A percentile compares a stretch with the other conserved stretches of the same genome.
Conservation (phyloP, 176 grass and related monocot genomes). For the Musa troglodytarum region DNA sequence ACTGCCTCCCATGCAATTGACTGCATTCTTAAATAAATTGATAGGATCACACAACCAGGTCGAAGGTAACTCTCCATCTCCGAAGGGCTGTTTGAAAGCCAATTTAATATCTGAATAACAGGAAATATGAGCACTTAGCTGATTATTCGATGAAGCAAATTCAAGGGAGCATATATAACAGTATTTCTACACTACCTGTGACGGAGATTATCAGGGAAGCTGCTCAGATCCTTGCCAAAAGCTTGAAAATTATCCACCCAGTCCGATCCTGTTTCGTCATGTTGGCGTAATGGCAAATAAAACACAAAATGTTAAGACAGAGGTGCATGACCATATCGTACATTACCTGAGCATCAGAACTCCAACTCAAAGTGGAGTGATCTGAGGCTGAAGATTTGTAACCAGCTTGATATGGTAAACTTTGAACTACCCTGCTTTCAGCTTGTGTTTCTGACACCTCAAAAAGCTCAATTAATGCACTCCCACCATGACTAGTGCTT, state of each 20-base stretch:
- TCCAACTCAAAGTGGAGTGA: constrained; percentile 82
- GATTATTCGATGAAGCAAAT: constrained; percentile 5
- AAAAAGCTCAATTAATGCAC: constrained; percentile 47
- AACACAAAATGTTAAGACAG: neutral
- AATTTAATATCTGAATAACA: constrained; percentile 67
- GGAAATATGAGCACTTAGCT: neutral
- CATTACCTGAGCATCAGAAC: constrained; percentile 56
- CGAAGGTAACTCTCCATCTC: constrained; percentile 97
- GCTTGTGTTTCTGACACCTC: constrained; percentile 46
- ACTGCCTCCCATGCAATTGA: constrained; percentile 81
- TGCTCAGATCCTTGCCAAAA: constrained; percentile 85
- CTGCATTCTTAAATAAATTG: constrained; percentile 83
- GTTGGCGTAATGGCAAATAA: neutral
- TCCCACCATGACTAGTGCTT: constrained; percentile 57
- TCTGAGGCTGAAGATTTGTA: constrained; percentile 85
- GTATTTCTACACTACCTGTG: constrained; percentile 35
- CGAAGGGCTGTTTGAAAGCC: constrained; percentile 82
- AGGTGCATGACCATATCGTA: neutral
- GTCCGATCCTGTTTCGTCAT: constrained; percentile 61
- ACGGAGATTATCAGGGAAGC: constrained; percentile 61
- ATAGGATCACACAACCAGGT: constrained; percentile 81
- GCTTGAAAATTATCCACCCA: constrained; percentile 91
- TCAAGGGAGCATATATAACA: neutral
- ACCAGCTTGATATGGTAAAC: constrained; percentile 42
- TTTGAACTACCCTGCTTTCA: constrained; percentile 44